Evolutionary conservation across 768 basidiomycete species (phyloP), one percentile per base, ranked within the genome.

Genomic region (Amyloporia xantha): DNA sequence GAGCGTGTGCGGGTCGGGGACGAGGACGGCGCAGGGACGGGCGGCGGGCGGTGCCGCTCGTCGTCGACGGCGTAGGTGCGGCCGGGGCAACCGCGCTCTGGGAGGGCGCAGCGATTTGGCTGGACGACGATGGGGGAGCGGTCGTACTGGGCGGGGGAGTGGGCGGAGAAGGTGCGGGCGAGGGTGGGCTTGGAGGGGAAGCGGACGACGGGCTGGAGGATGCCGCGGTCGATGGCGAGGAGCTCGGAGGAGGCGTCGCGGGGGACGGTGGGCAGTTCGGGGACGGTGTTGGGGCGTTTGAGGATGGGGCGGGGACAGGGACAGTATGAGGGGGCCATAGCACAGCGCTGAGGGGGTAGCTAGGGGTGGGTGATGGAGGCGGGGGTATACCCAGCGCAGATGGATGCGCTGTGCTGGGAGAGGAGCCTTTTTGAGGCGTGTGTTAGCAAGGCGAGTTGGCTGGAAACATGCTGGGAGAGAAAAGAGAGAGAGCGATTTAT

Each of bases 1-100:
- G 44, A 46, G 9, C 9, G 9, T 2, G 48, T 5, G 4, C 42
- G 41, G 19, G 38, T 25, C 26, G 43, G 38, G 24, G 26, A 21
- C 30, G 25, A 5, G 12, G 44, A 13, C 2, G 38, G 25, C 20
- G 51, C 11, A 50, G 44, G 25, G 51, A 41, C 46, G 42, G 42
- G 33, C 44, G 54, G 15, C 52, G 47, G 42, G 54, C 30, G 46
- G 52, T 27, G 43, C 43, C 21, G 54, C 50, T 19, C 45, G 72
- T 76, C 58, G 45, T 71, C 75, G 44, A 77, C 70, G 52, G 66
- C 65, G 59, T 86, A 86, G 4, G 83, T 86, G 53, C 81, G 75
- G 23, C 84, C 84, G 43, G 83, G 82, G 61, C 82, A 85, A 25
- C 86, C 86, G 51, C 89, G 81, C 57, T 79, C 86, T 28, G 90